These are phyloP conservation scores for Diaporthe sp. DNA, from an alignment of 2,329 filamentous ascomycete genomes.

Conservation along the genomic window DNA sequence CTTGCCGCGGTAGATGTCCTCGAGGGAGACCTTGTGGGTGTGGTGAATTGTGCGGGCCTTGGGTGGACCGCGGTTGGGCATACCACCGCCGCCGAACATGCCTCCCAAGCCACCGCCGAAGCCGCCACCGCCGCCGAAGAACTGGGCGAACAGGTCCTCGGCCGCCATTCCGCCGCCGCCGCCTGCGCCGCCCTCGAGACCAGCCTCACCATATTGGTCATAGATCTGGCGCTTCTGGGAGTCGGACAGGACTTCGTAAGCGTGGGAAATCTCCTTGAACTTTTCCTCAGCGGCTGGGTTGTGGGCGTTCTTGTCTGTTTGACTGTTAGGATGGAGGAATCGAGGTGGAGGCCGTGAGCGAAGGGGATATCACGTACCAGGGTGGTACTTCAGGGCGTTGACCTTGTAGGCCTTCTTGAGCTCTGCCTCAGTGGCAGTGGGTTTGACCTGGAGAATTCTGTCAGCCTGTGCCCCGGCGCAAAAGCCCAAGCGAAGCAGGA, in stretches of 20 bases:
- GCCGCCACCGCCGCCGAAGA: constrained; percentile 82
- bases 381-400: constrained; percentile 86
- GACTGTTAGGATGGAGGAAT: constrained; percentile 39
- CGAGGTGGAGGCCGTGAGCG: not conserved
- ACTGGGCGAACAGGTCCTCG: constrained; percentile 96
- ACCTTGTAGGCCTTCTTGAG: constrained; percentile 93
- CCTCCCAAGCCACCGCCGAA: constrained; percentile 81
- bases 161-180: constrained; percentile 89
- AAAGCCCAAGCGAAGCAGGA: not conserved
- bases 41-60: constrained; percentile 98
- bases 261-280: constrained; percentile 97
- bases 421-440: constrained; percentile 85
- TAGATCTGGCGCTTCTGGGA: constrained; percentile 92
- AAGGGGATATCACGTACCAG: constrained; percentile 69
- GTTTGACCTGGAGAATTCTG: constrained; percentile 72
- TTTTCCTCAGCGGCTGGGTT: constrained; percentile 95
- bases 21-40: constrained; percentile 97
- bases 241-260: constrained; percentile 95
- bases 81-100: constrained; percentile 83
- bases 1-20: constrained; percentile 98
- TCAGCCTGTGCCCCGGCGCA: constrained; percentile 36
- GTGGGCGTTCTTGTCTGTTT: constrained; percentile 92
- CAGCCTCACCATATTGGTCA: constrained; percentile 98
- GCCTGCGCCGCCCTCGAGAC: constrained; percentile 88
- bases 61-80: constrained; percentile 82